Conservation (phyloP, 805 yeast species). For the Isabelozyma pseudorhagii region DNA sequence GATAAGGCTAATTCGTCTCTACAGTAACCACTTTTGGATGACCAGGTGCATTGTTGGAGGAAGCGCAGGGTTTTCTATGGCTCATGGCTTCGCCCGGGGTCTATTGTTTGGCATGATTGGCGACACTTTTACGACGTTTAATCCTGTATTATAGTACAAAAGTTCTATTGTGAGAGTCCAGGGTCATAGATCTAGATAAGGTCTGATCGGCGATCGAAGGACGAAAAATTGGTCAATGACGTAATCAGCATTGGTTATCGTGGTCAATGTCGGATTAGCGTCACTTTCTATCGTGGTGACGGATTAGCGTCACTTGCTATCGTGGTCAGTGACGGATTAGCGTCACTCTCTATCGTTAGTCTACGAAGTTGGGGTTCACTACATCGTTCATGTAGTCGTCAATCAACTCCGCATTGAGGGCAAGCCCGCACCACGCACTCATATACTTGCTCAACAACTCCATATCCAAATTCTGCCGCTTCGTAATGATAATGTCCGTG, state of each 20-base stretch:
- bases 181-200: neutral
- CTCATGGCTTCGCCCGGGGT: neutral
- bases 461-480: slow-evolving; percentile 10
- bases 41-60: neutral
- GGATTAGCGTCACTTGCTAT: too few relatives aligned
- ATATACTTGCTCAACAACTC: slow-evolving; percentile 12
- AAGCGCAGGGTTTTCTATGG: too few relatives aligned
- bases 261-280: too few relatives aligned
- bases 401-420: slow-evolving; percentile 13
- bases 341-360: neutral
- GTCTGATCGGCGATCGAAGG: neutral
- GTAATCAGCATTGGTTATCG: too few relatives aligned
- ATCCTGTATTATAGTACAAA: neutral
- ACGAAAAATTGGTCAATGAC: too few relatives aligned
- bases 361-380: slow-evolving; percentile 13
- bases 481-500: slow-evolving; percentile 11
- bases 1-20: neutral
- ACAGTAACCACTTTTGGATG: neutral
- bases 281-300: too few relatives aligned
- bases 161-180: too few relatives aligned
- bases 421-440: slow-evolving; percentile 17
- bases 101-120: too few relatives aligned
- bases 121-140: too few relatives aligned
- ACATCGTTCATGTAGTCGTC: slow-evolving; percentile 20
- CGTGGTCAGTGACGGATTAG: too few relatives aligned